A percentile compares a stretch with the other conserved stretches of the same genome.
phyloP scores from a whole-genome alignment of 805 yeast species.

The Blastobotrys muscicola region DNA sequence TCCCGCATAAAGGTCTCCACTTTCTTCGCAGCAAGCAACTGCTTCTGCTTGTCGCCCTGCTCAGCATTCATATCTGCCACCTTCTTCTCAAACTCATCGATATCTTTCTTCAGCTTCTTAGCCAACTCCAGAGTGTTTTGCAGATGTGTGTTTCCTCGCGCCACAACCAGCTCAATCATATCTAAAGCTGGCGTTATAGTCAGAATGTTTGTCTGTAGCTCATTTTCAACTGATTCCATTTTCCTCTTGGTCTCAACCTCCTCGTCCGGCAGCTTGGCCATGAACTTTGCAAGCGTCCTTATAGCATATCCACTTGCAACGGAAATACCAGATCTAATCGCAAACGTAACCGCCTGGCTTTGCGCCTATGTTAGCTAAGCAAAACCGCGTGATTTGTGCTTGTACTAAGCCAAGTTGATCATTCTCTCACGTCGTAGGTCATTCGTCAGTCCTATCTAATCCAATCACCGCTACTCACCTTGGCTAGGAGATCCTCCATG shows the following conservation, averaged over 20 bases:
- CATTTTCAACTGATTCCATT: constrained; percentile 35
- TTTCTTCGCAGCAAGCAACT: constrained; percentile 21
- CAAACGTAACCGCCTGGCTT: constrained; percentile 70
- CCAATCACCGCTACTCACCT: not conserved
- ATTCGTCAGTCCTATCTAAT: no score
- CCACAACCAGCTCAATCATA: constrained; percentile 43
- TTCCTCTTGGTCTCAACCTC: constrained; percentile 43
- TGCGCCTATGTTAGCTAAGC: constrained; percentile 43
- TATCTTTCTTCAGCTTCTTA: constrained; percentile 44
- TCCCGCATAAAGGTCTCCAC: constrained; percentile 43
- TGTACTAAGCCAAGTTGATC: not conserved
- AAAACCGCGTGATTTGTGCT: not conserved
- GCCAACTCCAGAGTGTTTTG: constrained; percentile 47
- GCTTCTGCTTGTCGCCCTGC: constrained; percentile 19
- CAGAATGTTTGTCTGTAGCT: constrained; percentile 47
- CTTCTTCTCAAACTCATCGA: constrained; percentile 43
- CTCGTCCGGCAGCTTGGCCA: constrained; percentile 41
- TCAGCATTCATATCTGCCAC: constrained; percentile 34
- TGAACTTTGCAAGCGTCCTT: constrained; percentile 46
- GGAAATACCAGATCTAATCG: constrained; percentile 65
- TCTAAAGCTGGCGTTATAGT: constrained; percentile 62
- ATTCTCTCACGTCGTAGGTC: no score
- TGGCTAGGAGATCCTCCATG: constrained; percentile 7
- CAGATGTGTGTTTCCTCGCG: constrained; percentile 28
- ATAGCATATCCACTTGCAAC: constrained; percentile 67